Evolutionary conservation across 805 yeast species (phyloP).

Genomic region (Sugiyamaella mastotermitis): DNA sequence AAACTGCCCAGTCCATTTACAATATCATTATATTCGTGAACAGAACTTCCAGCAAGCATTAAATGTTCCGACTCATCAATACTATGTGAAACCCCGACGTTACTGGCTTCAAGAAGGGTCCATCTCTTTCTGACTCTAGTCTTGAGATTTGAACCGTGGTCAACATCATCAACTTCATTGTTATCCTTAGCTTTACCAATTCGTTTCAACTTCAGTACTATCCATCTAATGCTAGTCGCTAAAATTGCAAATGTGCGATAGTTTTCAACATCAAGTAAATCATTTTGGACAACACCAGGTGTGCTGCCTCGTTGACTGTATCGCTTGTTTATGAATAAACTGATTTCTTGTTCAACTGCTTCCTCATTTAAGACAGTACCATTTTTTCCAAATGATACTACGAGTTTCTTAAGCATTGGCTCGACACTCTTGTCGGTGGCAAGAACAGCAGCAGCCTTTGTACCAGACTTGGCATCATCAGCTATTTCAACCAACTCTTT

Average conservation of each 20-base stretch:
- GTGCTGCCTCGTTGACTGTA: constrained; percentile 11
- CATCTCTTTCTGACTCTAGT: constrained; percentile 26
- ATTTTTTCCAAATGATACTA: too few relatives aligned
- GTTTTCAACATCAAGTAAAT: constrained; percentile 47
- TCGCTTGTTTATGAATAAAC: constrained; percentile 19
- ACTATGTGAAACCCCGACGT: constrained; percentile 4
- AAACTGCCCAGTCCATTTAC: constrained; percentile 22
- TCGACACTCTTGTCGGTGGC: constrained; percentile 5
- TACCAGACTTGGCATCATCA: constrained; percentile 8
- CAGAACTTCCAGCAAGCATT: constrained; percentile 20
- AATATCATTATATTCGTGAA: constrained; percentile 26
- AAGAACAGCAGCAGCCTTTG: constrained; percentile 8
- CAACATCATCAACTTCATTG: constrained; percentile 5
- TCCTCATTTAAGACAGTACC: constrained; percentile 1
- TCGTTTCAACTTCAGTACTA: constrained; percentile 53
- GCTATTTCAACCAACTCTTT: constrained; percentile 15
- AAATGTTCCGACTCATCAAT: constrained; percentile 14
- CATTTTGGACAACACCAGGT: constrained; percentile 37
- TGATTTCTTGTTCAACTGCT: constrained; percentile 19
- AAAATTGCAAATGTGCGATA: constrained; percentile 49
- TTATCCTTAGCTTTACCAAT: constrained; percentile 37
- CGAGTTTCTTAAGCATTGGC: too few relatives aligned
- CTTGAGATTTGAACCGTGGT: constrained; percentile 8
- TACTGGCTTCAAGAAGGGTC: constrained; percentile 26
- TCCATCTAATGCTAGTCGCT: constrained; percentile 50